A percentile compares a stretch with the other conserved stretches of the same genome.
Evolutionary conservation across 805 yeast species (phyloP).

Genomic region (Saturnispora sekii): DNA sequence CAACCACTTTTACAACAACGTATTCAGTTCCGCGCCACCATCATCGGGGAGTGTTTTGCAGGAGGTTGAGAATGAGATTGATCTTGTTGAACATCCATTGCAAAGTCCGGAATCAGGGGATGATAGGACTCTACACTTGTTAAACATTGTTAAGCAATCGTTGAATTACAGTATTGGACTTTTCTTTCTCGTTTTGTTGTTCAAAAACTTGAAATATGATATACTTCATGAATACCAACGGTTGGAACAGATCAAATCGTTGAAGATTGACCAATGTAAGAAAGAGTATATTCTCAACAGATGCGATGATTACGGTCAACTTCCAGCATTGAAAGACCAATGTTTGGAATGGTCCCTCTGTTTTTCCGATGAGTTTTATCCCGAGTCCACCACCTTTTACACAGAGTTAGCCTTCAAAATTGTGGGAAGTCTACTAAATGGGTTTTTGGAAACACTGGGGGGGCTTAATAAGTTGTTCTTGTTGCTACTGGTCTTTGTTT

Average conservation of each 20-base stretch:
- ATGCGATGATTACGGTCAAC: constrained; percentile 46
- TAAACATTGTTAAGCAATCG: constrained; percentile 1
- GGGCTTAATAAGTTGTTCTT: constrained; percentile 44
- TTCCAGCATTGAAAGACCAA: constrained; percentile 46
- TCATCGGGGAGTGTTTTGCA: not conserved
- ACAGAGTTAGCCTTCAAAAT: constrained; percentile 53
- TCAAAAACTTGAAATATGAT: constrained; percentile 41
- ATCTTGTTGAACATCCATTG: not conserved
- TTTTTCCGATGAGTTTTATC: constrained; percentile 44
- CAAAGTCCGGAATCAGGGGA: no score
- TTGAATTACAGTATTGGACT: constrained; percentile 9
- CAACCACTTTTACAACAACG: constrained; percentile 11
- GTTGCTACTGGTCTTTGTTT: constrained; percentile 24
- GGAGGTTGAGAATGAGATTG: not conserved
- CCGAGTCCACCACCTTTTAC: constrained; percentile 37
- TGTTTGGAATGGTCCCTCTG: constrained; percentile 60
- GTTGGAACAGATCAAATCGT: constrained; percentile 34
- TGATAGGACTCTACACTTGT: not conserved
- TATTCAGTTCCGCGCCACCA: not conserved
- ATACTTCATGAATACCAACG: constrained; percentile 41
- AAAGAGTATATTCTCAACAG: constrained; percentile 42
- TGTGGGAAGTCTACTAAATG: constrained; percentile 50
- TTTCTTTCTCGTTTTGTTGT: constrained; percentile 3
- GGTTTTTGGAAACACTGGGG: constrained; percentile 60
- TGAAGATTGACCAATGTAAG: constrained; percentile 47